phyloP scores from a whole-genome alignment of 306 rosid species.

The Cicer cuneatum region DNA sequence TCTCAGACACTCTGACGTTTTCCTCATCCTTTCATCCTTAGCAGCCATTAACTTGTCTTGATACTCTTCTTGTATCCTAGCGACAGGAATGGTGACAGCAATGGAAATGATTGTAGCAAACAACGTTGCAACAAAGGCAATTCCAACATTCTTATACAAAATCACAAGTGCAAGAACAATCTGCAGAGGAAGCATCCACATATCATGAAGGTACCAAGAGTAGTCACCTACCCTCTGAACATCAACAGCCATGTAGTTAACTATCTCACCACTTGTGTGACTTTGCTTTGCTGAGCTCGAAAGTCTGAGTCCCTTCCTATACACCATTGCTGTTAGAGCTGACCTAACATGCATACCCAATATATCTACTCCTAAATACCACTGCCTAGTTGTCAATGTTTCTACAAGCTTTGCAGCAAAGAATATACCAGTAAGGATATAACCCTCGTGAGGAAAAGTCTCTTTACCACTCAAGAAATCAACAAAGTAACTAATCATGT shows the following conservation, averaged over 20 bases:
- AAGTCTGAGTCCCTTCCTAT: conserved; percentile 84
- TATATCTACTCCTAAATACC: conserved; percentile 32
- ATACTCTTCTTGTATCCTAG: conserved; percentile 83
- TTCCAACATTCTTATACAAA: conserved; percentile 95
- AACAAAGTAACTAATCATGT: conserved; percentile 24
- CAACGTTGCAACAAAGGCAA: conserved; percentile 86
- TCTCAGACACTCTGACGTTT: conserved; percentile 92
- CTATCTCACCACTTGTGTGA: conserved; percentile 96
- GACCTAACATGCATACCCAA: conserved; percentile 98
- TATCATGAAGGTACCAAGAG: conserved; percentile 96
- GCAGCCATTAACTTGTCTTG: conserved; percentile 98
- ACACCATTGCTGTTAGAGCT: conserved; percentile 94
- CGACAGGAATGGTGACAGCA: conserved; percentile 79
- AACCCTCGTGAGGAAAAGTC: conserved; percentile 13
- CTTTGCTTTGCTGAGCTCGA: conserved; percentile 94
- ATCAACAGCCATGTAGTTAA: conserved; percentile 98
- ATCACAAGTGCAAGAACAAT: conserved; percentile 91
- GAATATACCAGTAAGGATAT: conserved; percentile 22
- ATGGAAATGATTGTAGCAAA: conserved; percentile 93
- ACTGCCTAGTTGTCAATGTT: conserved; percentile 13
- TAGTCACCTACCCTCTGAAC: conserved; percentile 97
- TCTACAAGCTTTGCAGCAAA: conserved; percentile 6
- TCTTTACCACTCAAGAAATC: conserved; percentile 23
- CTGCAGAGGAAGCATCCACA: conserved; percentile 99
- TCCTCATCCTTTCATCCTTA: conserved; percentile 98